Base-by-base conservation (phyloP, 257 asterid genomes). In the Leptodermis oblonga region DNA sequence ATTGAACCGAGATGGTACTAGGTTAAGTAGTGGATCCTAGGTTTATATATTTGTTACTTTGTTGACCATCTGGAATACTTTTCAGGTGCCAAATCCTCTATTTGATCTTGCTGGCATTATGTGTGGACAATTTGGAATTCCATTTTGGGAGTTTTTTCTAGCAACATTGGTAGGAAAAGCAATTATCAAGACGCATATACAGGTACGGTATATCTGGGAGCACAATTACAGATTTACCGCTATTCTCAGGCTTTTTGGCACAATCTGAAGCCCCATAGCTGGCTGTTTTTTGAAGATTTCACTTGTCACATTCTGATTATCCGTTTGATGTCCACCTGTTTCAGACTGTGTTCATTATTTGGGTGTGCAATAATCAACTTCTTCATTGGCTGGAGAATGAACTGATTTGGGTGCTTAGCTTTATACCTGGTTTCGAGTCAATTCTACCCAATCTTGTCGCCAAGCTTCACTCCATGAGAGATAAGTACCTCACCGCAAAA, bases 91-190 rank as follows among this genome's bases (percentile, higher is more conserved):
- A 18, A 92, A 92, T 83, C 98, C 98, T 62, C 72, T 92, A 70
- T 92, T 92, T 83, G 98, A 92, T 80, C 96, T 92, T 62, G 98
- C 98, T 45, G 98, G 98, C 71, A 92, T 92, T 77, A 92, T 92
- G 97, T 89, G 98, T 46, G 98, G 98, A 59, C 97, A 92, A 76
- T 92, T 92, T 30, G 96, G 96, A 56, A 82, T 92, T 67, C 90
- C 97, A 62, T 92, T 92, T 78, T 92, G 96, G 97, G 80, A 90
- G 80, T 92, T 92, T 61, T 92, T 92, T 67, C 74, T 86, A 39
- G 97, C 98, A 64, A 90, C 98, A 12, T 68, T 88, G 84, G 78
- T 92, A 11, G 98, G 98, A 64, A 92, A 92, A 82, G 98, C 98
- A 8, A 70, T 92, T 70, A 83, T 92, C 81, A 92, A 92, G 81